A percentile compares a stretch with the other conserved stretches of the same genome.
Evolutionary conservation across 441 rosid species (phyloP).

Genomic region (Syzygium syzygioides): DNA sequence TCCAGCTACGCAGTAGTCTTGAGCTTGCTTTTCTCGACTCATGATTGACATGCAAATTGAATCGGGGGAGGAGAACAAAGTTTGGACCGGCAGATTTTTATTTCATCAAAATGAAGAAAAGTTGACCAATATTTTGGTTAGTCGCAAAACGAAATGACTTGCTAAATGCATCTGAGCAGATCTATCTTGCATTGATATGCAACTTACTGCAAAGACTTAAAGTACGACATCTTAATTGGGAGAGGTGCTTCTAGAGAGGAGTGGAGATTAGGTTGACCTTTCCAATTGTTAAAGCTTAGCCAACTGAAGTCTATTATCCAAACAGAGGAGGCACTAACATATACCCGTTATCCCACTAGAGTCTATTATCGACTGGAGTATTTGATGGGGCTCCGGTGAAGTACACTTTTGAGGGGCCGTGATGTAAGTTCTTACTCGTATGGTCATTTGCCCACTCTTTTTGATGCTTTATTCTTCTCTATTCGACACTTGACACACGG

Average conservation of each 20-base stretch:
- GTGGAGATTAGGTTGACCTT: neutral
- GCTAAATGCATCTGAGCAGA: neutral
- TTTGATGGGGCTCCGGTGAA: neutral
- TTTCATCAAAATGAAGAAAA: neutral
- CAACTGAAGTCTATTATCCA: neutral
- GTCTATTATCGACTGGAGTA: neutral
- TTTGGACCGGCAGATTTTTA: neutral
- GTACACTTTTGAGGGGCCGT: neutral
- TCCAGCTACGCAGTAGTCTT: no score
- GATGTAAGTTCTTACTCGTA: neutral
- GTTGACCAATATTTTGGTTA: neutral
- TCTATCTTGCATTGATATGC: neutral
- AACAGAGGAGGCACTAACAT: no score
- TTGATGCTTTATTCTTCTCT: no score
- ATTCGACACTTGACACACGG: neutral
- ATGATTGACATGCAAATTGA: neutral
- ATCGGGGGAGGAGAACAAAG: neutral
- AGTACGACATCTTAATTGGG: neutral
- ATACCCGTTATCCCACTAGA: neutral
- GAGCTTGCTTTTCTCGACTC: neutral
- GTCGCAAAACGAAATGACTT: neutral
- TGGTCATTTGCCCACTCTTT: neutral
- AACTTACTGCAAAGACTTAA: neutral
- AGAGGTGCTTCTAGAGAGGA: neutral
- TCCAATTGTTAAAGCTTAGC: neutral